A percentile compares a stretch with the other conserved stretches of the same genome.
These are phyloP conservation scores for Rutstroemia sp. DNA, from an alignment of 2,329 filamentous ascomycete species.

Conservation along the genomic window DNA sequence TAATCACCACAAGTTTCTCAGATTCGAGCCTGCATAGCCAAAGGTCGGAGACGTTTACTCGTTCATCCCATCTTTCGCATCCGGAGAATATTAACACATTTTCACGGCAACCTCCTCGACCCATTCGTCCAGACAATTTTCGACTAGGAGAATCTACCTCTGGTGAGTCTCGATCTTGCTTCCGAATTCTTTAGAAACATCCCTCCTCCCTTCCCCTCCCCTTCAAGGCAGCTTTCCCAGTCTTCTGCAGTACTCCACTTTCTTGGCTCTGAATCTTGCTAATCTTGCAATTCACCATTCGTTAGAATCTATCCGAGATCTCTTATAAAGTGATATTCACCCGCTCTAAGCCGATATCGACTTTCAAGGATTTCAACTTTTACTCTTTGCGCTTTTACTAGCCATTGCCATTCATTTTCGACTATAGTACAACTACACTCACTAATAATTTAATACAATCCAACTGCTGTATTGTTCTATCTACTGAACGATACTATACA, in stretches of 20 bases:
- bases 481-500: slow-evolving; percentile 17
- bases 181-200: background rate
- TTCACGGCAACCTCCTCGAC: background rate
- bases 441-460: slow-evolving; percentile 27
- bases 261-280: slow-evolving; percentile 1
- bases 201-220: background rate
- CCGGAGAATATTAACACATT: slow-evolving; percentile 9
- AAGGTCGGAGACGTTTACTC: slow-evolving; percentile 33
- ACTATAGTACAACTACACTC: slow-evolving; percentile 23
- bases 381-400: slow-evolving; percentile 12
- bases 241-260: slow-evolving; percentile 3
- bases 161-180: slow-evolving; percentile 1
- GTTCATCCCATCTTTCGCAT: slow-evolving; percentile 28
- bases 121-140: background rate
- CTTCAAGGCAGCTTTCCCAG: slow-evolving; percentile 13
- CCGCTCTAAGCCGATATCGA: slow-evolving; percentile 9
- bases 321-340: slow-evolving; percentile 11
- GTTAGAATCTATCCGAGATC: background rate
- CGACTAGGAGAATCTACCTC: slow-evolving; percentile 16
- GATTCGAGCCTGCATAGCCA: background rate
- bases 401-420: slow-evolving; percentile 28
- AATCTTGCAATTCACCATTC: slow-evolving; percentile 2
- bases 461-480: slow-evolving; percentile 16
- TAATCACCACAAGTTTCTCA: slow-evolving; percentile 10
- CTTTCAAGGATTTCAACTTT: slow-evolving; percentile 11